phyloP scores from a whole-genome alignment of 208 protist species.

The Trypanosoma rangeli region DNA sequence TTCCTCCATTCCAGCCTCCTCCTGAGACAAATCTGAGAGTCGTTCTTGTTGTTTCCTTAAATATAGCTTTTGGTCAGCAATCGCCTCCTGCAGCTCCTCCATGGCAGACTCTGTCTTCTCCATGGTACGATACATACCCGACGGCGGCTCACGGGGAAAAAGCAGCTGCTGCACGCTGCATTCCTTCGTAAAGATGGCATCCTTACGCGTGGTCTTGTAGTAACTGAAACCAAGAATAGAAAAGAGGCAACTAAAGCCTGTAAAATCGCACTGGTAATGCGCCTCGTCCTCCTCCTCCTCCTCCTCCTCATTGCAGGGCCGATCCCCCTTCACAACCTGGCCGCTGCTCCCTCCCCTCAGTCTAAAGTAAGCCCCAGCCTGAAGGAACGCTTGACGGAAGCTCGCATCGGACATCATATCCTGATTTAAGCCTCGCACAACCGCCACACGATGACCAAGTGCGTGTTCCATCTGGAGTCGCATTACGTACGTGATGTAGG shows the following conservation, averaged over 20 bases:
- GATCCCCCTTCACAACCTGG: not conserved
- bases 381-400: slow-evolving; percentile 47
- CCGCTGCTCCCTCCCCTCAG: not conserved
- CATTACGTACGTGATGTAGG: slow-evolving; percentile 65
- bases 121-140: slow-evolving; percentile 57
- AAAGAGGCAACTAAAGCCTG: slow-evolving; percentile 64
- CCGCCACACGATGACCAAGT: slow-evolving; percentile 76
- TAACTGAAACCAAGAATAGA: slow-evolving; percentile 45
- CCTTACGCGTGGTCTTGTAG: slow-evolving; percentile 41
- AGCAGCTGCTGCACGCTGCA: slow-evolving; percentile 55
- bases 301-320: not conserved
- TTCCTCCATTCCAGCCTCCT: not conserved
- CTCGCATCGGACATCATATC: slow-evolving; percentile 31
- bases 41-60: not conserved
- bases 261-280: slow-evolving; percentile 44
- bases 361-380: slow-evolving; percentile 53
- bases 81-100: slow-evolving; percentile 62
- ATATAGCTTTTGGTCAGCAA: slow-evolving; percentile 66
- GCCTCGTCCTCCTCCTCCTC: slow-evolving; percentile 5
- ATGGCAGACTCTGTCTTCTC: slow-evolving; percentile 58
- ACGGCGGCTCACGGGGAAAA: slow-evolving; percentile 60
- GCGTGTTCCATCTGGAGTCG: slow-evolving; percentile 56
- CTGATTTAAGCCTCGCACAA: slow-evolving; percentile 56
- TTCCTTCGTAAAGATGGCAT: slow-evolving; percentile 58
- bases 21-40: not conserved